A percentile compares a stretch with the other conserved stretches of the same genome.
These are phyloP conservation scores for Amaranthus hypochondriacus DNA, from an alignment of 148 eudicot genomes.

Conservation along the genomic window DNA sequence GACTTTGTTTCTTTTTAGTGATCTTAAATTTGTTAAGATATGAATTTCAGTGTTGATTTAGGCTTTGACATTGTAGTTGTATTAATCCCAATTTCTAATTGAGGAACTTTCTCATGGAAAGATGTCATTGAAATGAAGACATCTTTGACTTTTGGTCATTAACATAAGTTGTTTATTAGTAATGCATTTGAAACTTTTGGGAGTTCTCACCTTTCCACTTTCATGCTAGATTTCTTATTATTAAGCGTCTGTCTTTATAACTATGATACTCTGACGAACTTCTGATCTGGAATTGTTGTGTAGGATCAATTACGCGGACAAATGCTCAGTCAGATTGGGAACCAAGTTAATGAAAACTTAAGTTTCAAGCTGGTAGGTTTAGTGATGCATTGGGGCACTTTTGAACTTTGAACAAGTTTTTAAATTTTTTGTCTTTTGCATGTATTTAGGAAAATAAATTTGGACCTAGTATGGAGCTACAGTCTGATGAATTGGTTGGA, in stretches of 20 bases:
- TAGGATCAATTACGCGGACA: slow-evolving; percentile 27
- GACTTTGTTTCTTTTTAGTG: background rate
- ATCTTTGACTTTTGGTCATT: background rate
- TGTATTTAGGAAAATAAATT: slow-evolving; percentile 5
- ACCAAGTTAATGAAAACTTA: slow-evolving; percentile 8
- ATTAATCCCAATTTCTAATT: background rate
- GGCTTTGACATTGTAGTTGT: too few relatives aligned
- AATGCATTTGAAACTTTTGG: background rate
- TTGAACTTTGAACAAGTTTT: background rate
- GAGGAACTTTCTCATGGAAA: background rate
- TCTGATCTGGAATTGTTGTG: background rate
- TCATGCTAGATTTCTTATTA: background rate
- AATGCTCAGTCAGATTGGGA: slow-evolving; percentile 3
- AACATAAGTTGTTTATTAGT: background rate
- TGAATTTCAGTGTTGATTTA: background rate
- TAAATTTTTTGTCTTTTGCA: background rate
- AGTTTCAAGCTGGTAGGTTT: slow-evolving; percentile 19
- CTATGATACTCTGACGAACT: background rate
- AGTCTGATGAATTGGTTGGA: slow-evolving; percentile 5
- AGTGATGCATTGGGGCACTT: slow-evolving; percentile 12
- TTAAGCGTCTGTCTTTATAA: background rate
- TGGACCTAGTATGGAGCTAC: background rate
- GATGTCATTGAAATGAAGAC: background rate
- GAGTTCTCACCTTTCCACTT: background rate
- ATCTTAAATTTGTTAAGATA: background rate